Conservation (phyloP, 1,139 yeast species). For the Diutina rugosa region DNA sequence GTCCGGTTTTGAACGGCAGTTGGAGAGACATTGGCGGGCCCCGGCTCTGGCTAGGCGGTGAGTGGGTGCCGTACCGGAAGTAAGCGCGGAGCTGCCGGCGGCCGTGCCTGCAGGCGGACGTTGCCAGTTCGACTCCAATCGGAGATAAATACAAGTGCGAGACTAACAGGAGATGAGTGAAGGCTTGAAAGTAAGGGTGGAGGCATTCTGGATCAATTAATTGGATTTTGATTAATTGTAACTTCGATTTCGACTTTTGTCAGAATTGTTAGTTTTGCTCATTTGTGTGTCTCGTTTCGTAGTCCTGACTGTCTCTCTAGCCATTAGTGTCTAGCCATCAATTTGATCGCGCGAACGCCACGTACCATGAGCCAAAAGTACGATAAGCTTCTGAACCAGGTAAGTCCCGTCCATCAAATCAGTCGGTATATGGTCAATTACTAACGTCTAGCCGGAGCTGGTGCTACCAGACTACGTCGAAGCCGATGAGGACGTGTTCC, state of each 20-base stretch:
- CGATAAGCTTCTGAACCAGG: neutral
- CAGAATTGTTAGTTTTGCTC: too few species aligned
- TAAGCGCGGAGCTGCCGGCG: neutral
- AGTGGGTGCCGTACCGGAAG: neutral
- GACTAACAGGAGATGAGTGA: too few species aligned
- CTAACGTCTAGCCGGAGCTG: conserved; percentile 1
- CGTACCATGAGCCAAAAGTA: neutral
- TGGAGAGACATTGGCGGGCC: conserved; percentile 10
- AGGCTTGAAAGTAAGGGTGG: too few species aligned
- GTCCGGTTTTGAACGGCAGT: conserved; percentile 35
- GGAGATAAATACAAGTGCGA: neutral
- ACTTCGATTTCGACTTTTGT: too few species aligned
- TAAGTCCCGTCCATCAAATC: neutral
- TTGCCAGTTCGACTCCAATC: neutral
- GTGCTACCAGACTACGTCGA: conserved; percentile 1
- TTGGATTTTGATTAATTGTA: too few species aligned
- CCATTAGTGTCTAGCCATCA: neutral
- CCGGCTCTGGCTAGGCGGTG: neutral
- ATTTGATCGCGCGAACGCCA: neutral
- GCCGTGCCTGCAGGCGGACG: too few species aligned
- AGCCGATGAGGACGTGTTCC: neutral
- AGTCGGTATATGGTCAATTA: neutral
- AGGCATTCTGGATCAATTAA: too few species aligned
- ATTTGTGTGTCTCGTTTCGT: too few species aligned
- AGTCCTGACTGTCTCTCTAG: too few species aligned